Evolutionary conservation across 2,329 filamentous ascomycete genomes (phyloP).

Genomic region (Phialocephala sp.): DNA sequence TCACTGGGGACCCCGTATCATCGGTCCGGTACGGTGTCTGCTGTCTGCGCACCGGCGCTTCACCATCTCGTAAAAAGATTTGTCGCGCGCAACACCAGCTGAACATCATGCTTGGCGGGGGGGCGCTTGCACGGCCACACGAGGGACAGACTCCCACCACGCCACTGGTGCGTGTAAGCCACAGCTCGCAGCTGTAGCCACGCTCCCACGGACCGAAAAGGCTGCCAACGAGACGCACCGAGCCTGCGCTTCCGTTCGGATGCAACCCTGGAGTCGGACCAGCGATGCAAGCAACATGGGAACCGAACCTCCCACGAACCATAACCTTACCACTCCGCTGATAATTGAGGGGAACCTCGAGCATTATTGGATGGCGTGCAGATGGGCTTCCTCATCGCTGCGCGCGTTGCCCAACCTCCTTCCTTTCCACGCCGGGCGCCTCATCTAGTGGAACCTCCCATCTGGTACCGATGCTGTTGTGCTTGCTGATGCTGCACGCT

Average conservation of each 20-base stretch:
- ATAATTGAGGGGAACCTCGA: constrained; percentile 3
- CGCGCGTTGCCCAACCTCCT: not conserved
- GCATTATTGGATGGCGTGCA: not conserved
- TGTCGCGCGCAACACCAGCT: no score
- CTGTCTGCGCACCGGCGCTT: not conserved
- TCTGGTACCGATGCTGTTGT: no score
- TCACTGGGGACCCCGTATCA: constrained; percentile 9
- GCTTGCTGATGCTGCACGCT: no score
- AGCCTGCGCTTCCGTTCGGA: not conserved
- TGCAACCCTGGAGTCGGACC: not conserved
- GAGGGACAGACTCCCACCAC: not conserved
- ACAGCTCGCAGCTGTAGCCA: not conserved
- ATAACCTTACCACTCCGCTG: not conserved
- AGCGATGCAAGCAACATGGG: not conserved
- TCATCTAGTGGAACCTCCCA: no score
- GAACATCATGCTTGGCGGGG: not conserved
- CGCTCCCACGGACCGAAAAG: not conserved
- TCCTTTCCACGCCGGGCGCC: not conserved
- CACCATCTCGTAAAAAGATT: constrained; percentile 7
- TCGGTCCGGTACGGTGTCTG: no score
- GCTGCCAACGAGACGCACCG: not conserved
- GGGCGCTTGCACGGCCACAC: constrained; percentile 4
- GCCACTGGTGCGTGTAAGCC: no score
- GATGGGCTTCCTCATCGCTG: not conserved
- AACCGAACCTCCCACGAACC: not conserved